These are phyloP conservation scores for Botrytis fabae DNA, from an alignment of 2,329 filamentous ascomycete species.

Conservation along the genomic window DNA sequence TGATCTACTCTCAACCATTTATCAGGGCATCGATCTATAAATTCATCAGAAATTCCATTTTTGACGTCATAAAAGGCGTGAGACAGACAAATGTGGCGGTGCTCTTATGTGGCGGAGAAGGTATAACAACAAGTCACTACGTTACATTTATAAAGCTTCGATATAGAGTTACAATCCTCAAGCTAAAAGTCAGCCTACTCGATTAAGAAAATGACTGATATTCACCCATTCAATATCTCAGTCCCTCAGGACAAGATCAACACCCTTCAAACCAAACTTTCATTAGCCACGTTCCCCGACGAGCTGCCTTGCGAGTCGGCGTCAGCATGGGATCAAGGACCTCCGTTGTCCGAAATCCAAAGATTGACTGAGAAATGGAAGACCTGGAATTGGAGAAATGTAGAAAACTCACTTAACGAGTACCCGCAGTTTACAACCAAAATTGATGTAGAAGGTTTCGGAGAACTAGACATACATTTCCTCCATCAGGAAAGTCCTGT, in stretches of 20 bases:
- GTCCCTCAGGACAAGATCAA: neutral
- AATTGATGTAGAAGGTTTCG: slow-evolving; percentile 58
- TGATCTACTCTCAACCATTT: neutral
- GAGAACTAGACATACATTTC: slow-evolving; percentile 61
- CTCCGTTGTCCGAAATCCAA: slow-evolving; percentile 8
- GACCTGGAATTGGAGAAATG: neutral
- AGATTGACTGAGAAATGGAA: slow-evolving; percentile 8
- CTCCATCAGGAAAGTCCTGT: slow-evolving; percentile 52
- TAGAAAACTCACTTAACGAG: slow-evolving; percentile 31
- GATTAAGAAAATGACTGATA: neutral
- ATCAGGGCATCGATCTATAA: neutral
- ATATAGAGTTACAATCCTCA: neutral
- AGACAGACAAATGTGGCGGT: neutral
- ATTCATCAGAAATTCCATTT: neutral
- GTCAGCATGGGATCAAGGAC: slow-evolving; percentile 5
- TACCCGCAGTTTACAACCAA: slow-evolving; percentile 38
- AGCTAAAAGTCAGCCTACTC: neutral
- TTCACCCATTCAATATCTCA: slow-evolving; percentile 4
- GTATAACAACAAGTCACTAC: neutral
- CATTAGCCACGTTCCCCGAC: neutral
- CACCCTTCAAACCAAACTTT: neutral
- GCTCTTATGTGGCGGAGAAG: neutral
- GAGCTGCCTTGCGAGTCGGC: neutral
- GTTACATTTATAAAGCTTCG: neutral
- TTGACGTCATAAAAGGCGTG: slow-evolving; percentile 4